phyloP scores from a whole-genome alignment of 2,329 filamentous ascomycete species.

The Parasarocladium wereldwijsianum region DNA sequence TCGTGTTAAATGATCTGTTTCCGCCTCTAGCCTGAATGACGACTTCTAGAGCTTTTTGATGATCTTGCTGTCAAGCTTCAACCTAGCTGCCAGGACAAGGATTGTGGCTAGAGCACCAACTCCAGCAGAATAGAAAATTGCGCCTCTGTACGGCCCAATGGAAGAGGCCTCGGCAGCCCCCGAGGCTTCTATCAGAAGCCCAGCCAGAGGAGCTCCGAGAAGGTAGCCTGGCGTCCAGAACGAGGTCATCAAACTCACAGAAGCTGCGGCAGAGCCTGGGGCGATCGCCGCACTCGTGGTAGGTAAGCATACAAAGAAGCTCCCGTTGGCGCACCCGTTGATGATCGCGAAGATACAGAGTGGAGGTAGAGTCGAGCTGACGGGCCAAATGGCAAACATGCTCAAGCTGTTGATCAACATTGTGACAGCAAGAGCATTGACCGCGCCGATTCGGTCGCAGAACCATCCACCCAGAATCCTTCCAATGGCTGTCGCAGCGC shows the following conservation, averaged over 20 bases:
- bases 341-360: slow-evolving; percentile 39
- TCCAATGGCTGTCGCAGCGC: slow-evolving; percentile 40
- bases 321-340: slow-evolving; percentile 43
- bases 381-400: slow-evolving; percentile 44
- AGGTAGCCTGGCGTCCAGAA: slow-evolving; percentile 6
- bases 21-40: too few species aligned
- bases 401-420: slow-evolving; percentile 35
- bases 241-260: slow-evolving; percentile 4
- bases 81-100: slow-evolving; percentile 1
- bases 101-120: neutral
- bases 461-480: slow-evolving; percentile 34
- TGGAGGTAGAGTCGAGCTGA: slow-evolving; percentile 33
- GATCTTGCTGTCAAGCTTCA: slow-evolving; percentile 3
- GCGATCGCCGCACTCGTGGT: slow-evolving; percentile 31
- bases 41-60: slow-evolving; percentile 3
- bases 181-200: slow-evolving; percentile 5
- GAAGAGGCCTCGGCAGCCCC: slow-evolving; percentile 3
- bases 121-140: slow-evolving; percentile 5
- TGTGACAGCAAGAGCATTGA: slow-evolving; percentile 35
- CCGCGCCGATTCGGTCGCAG: slow-evolving; percentile 34
- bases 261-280: slow-evolving; percentile 3
- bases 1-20: too few species aligned
- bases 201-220: slow-evolving; percentile 4
- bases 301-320: slow-evolving; percentile 46
- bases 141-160: slow-evolving; percentile 4